A percentile compares a stretch with the other conserved stretches of the same genome.
phyloP scores from a whole-genome alignment of 225 moss, liverwort and hornwort genomes.

The Lunularia cruciata region DNA sequence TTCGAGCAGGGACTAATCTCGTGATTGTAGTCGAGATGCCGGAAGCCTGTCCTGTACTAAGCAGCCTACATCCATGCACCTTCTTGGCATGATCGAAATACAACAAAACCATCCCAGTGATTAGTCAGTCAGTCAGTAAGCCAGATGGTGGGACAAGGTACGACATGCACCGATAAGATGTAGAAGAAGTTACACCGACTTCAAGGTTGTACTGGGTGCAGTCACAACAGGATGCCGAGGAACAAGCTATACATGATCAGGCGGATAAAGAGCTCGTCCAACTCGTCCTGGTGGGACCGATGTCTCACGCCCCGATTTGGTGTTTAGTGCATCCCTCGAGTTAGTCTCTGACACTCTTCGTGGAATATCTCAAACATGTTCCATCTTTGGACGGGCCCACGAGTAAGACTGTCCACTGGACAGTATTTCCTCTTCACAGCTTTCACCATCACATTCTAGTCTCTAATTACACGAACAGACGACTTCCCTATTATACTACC shows the following conservation, averaged over 20 bases:
- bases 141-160: conserved; percentile 7
- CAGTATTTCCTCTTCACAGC: background rate
- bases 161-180: background rate
- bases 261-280: background rate
- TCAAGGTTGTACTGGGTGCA: background rate
- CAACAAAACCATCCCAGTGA: background rate
- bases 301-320: background rate
- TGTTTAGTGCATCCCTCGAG: background rate
- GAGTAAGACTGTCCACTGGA: background rate
- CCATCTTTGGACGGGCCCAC: too few relatives aligned
- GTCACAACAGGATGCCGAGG: background rate
- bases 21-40: background rate
- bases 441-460: background rate
- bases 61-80: background rate
- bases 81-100: background rate
- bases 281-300: background rate
- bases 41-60: background rate
- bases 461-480: background rate
- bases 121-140: background rate
- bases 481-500: too few relatives aligned
- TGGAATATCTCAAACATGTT: background rate
- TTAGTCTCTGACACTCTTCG: background rate
- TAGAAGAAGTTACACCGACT: background rate
- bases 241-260: background rate
- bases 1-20: background rate